These are phyloP conservation scores for Skeletonema tropicum DNA, from an alignment of 108 stramenopile genomes.

Conservation along the genomic window DNA sequence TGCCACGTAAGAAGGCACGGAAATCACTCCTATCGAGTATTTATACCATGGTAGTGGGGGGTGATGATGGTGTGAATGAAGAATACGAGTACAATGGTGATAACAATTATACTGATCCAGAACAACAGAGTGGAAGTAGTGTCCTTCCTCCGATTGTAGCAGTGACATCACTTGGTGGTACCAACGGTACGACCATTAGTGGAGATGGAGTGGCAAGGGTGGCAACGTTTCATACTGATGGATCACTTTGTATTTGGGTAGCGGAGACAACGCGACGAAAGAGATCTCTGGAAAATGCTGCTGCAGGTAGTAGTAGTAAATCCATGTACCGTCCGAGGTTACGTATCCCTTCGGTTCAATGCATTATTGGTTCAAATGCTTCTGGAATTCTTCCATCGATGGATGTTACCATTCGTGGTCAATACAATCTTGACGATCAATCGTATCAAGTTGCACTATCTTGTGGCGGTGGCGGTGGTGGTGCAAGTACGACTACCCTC, in stretches of 20 bases:
- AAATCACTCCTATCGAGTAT: slow-evolving; percentile 13
- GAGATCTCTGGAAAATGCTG: not conserved
- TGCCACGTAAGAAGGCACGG: slow-evolving; percentile 14
- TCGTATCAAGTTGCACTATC: not conserved
- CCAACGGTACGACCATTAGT: not conserved
- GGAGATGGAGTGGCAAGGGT: slow-evolving; percentile 17
- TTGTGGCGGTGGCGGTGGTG: no score
- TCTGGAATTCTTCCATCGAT: no score
- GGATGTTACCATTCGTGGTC: not conserved
- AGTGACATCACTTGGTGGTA: slow-evolving; percentile 7
- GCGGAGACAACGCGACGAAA: slow-evolving; percentile 12
- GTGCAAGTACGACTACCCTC: not conserved
- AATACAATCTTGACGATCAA: not conserved
- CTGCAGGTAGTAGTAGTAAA: no score
- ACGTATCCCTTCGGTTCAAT: slow-evolving; percentile 35
- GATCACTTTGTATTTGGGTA: slow-evolving; percentile 46
- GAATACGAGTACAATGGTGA: slow-evolving; percentile 19
- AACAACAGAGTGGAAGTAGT: not conserved
- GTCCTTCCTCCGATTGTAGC: slow-evolving; percentile 23
- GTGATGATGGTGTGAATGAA: slow-evolving; percentile 12
- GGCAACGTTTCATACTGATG: slow-evolving; percentile 51
- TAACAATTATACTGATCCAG: not conserved
- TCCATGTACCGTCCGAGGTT: not conserved
- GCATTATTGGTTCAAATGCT: not conserved
- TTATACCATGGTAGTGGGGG: slow-evolving; percentile 10